Conservation (phyloP, 2,329 filamentous ascomycete species). For the Plenodomus biglobosus region DNA sequence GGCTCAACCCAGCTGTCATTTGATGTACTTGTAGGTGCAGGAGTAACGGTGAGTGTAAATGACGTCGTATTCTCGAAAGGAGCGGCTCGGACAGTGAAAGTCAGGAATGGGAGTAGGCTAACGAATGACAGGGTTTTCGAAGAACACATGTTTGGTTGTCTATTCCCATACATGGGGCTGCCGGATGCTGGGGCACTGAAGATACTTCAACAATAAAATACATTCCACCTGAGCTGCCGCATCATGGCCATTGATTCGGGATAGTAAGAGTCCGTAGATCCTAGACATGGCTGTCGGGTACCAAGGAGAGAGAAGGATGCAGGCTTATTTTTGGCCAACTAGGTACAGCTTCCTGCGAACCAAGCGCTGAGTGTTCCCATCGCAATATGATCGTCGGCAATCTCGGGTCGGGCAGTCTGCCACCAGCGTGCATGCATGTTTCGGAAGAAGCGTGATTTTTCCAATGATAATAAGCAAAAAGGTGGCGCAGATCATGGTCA, state of each 20-base stretch:
- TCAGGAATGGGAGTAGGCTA: constrained; percentile 5
- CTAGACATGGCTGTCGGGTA: constrained; percentile 6
- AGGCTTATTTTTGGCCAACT: constrained; percentile 5
- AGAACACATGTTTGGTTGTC: constrained; percentile 9
- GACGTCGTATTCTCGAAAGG: constrained; percentile 6
- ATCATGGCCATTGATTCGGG: background rate
- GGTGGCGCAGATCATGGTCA: background rate
- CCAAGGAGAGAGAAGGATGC: constrained; percentile 6
- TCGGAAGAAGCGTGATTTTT: background rate
- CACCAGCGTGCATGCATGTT: background rate
- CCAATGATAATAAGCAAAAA: background rate
- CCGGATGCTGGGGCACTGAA: background rate
- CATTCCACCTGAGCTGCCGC: background rate
- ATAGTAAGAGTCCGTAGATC: constrained; percentile 4
- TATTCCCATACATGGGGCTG: background rate
- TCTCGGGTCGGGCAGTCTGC: background rate
- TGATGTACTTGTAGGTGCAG: background rate
- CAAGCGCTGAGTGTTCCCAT: constrained; percentile 4
- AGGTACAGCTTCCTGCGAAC: constrained; percentile 1
- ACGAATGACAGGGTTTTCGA: constrained; percentile 3
- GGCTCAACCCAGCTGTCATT: constrained; percentile 7
- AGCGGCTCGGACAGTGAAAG: constrained; percentile 2
- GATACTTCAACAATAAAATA: constrained; percentile 2
- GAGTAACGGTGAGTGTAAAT: background rate
- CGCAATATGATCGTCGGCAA: constrained; percentile 2